phyloP scores from a whole-genome alignment of 1,139 yeast genomes.

The Diutina sp. region DNA sequence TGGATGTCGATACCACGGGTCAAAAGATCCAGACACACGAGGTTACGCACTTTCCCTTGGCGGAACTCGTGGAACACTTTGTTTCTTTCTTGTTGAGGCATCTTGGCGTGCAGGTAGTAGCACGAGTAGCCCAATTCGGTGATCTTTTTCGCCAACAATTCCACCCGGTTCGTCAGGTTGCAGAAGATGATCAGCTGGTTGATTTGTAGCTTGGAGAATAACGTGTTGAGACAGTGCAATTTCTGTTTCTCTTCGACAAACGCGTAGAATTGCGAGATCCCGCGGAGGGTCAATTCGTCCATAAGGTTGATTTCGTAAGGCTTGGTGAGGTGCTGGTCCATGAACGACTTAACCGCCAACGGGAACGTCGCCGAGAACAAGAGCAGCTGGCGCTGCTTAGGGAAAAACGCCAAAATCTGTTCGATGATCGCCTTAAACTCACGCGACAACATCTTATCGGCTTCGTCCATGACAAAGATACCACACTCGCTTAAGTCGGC shows the following conservation, averaged over 20 bases:
- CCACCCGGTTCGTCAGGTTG: conserved; percentile 93
- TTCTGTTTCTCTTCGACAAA: conserved; percentile 96
- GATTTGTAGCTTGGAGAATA: conserved; percentile 86
- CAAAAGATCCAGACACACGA: conserved; percentile 90
- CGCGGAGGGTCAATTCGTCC: conserved; percentile 94
- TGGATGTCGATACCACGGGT: conserved; percentile 99
- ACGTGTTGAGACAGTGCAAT: conserved; percentile 87
- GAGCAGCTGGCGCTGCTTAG: conserved; percentile 68
- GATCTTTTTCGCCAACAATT: conserved; percentile 85
- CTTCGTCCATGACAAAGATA: conserved; percentile 95
- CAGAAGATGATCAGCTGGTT: conserved; percentile 95
- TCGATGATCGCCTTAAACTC: conserved; percentile 85
- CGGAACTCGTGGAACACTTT: conserved; percentile 97
- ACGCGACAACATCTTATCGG: conserved; percentile 89
- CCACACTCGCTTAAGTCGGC: conserved; percentile 85
- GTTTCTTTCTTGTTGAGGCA: conserved; percentile 96
- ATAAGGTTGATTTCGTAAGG: conserved; percentile 94
- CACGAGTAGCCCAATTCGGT: conserved; percentile 96
- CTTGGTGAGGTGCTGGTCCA: conserved; percentile 80
- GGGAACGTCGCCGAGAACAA: conserved; percentile 96
- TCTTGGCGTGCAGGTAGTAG: conserved; percentile 92
- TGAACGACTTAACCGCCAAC: conserved; percentile 78
- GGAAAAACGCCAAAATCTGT: conserved; percentile 76
- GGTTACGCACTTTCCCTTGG: conserved; percentile 94
- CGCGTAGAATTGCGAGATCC: conserved; percentile 95